A percentile compares a stretch with the other conserved stretches of the same genome.
phyloP scores from a whole-genome alignment of 345 rosid genomes.

The Zanthoxylum bungeanum region DNA sequence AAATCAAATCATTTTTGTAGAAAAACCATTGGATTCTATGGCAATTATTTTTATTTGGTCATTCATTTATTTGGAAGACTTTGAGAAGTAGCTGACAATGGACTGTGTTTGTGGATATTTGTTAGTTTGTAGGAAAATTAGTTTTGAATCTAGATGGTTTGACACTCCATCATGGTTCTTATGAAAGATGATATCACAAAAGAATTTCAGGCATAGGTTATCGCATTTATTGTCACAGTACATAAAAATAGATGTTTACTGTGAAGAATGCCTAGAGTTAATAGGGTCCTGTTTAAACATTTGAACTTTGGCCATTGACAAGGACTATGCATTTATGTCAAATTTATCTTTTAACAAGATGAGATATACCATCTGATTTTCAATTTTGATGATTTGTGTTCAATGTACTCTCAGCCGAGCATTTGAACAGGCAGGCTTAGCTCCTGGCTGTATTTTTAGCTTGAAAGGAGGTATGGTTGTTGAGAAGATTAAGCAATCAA shows the following conservation, averaged over 20 bases:
- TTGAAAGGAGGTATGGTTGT: slow-evolving; percentile 43
- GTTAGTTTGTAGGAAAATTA: background rate
- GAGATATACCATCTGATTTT: background rate
- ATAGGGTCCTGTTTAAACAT: background rate
- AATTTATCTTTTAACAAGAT: background rate
- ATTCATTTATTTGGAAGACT: too few relatives aligned
- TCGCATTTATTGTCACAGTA: background rate
- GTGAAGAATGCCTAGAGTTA: background rate
- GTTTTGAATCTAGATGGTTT: background rate
- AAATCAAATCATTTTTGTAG: background rate
- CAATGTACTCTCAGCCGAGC: slow-evolving; percentile 47
- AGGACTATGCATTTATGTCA: background rate
- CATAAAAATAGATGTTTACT: background rate
- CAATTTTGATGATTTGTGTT: slow-evolving; percentile 18
- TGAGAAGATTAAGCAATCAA: slow-evolving; percentile 70
- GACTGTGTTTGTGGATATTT: background rate
- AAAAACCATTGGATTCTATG: background rate
- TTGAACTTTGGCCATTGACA: background rate
- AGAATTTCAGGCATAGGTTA: background rate
- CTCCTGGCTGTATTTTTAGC: slow-evolving; percentile 54
- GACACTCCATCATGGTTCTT: background rate
- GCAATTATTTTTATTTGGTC: too few relatives aligned
- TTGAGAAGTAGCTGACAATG: background rate
- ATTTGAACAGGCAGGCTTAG: slow-evolving; percentile 69
- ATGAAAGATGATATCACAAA: background rate